These are phyloP conservation scores for Lachancea cidri DNA, from an alignment of 805 yeast species.

Conservation along the genomic window DNA sequence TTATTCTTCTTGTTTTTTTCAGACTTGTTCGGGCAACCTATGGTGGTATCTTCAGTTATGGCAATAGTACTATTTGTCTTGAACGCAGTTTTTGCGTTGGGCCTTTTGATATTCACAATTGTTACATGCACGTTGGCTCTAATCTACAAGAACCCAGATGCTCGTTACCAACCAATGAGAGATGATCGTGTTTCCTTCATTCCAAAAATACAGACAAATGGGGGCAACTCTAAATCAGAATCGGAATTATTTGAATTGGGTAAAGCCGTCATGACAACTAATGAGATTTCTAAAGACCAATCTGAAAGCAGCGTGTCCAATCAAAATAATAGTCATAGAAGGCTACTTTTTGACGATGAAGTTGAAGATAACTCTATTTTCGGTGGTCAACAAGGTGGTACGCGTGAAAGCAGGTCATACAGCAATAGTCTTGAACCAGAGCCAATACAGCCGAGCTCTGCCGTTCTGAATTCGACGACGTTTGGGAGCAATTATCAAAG, in stretches of 20 bases:
- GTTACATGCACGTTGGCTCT: slow-evolving; percentile 83
- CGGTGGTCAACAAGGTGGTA: slow-evolving; percentile 2
- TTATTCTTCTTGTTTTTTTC: slow-evolving; percentile 87
- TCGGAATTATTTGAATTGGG: slow-evolving; percentile 33
- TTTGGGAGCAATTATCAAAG: slow-evolving; percentile 14
- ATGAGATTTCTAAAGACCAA: slow-evolving; percentile 28
- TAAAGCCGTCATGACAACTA: slow-evolving; percentile 34
- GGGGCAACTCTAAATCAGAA: slow-evolving; percentile 23
- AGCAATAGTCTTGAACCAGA: slow-evolving; percentile 10
- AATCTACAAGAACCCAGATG: slow-evolving; percentile 86
- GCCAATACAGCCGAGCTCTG: slow-evolving; percentile 28
- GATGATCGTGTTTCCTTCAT: slow-evolving; percentile 97
- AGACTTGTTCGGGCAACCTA: slow-evolving; percentile 75
- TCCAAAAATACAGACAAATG: slow-evolving; percentile 49
- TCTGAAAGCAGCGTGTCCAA: slow-evolving; percentile 8
- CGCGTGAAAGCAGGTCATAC: slow-evolving; percentile 6
- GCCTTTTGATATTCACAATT: slow-evolving; percentile 78
- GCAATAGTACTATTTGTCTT: slow-evolving; percentile 85
- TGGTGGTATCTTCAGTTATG: slow-evolving; percentile 84
- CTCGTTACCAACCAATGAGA: slow-evolving; percentile 91
- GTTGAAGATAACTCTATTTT: slow-evolving; percentile 8
- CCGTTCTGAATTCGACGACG: slow-evolving; percentile 21
- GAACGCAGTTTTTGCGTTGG: slow-evolving; percentile 83
- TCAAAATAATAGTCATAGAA: slow-evolving; percentile 5
- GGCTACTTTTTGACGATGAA: slow-evolving; percentile 12